These are phyloP conservation scores for Rhypophila decipiens DNA, from an alignment of 495 filamentous ascomycete species.

Conservation along the genomic window DNA sequence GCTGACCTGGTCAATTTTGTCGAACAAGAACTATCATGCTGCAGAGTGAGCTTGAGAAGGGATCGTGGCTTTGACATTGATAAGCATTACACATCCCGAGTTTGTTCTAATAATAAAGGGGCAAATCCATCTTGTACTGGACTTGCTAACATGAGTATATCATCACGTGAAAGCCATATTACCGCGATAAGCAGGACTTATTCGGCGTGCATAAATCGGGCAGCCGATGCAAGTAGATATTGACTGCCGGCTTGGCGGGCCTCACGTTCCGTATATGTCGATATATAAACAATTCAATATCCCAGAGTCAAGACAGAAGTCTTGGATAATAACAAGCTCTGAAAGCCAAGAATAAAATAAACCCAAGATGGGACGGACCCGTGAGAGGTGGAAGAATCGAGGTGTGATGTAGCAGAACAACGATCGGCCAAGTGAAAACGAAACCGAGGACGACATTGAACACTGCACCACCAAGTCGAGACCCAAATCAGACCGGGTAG, in stretches of 20 bases:
- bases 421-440: no score
- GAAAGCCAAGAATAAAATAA: background rate
- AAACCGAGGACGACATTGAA: background rate
- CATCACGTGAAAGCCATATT: no score
- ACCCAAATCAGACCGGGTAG: background rate
- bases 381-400: background rate
- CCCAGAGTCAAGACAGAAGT: background rate
- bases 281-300: background rate
- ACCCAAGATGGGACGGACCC: background rate
- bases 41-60: no score
- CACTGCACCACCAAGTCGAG: background rate
- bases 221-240: background rate
- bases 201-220: no score
- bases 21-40: no score
- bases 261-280: slow-evolving; percentile 5
- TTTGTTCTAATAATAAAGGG: no score
- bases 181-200: no score
- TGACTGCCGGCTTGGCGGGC: slow-evolving; percentile 5
- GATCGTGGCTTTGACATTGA: no score
- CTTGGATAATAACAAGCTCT: background rate
- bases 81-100: no score
- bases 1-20: no score
- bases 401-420: background rate
- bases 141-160: no score
- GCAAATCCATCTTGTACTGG: no score